Base-by-base conservation (phyloP, 805 yeast genomes). In the Hanseniaspora clermontiae region DNA sequence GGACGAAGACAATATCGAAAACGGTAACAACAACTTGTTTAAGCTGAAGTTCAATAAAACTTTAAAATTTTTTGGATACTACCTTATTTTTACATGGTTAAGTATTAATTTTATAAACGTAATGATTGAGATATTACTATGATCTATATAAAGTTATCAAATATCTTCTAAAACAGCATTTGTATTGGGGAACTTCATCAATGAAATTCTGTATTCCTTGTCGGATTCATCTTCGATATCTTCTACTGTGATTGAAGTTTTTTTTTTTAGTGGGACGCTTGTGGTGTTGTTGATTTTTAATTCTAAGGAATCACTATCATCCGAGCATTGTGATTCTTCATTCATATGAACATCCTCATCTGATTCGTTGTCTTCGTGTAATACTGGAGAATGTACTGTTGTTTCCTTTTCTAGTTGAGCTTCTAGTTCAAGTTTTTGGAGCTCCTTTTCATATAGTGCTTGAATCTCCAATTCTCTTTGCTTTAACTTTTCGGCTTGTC, bases 161-260 rank as follows among this genome's bases (percentile, higher is more conserved):
- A 60, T 53, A 55, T 64, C 70, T 52, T 68, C 71, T 20, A 68
- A 59, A 20, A 68, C 61, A 0, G 70, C 62, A 14, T 60, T 58
- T 1, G 66, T 64, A 11, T 53, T 60, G 7, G 70, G 68, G 9
- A 65, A 59, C 15, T 60, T 60, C 49, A 54, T 45, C 14, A 66
- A 52, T 4, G 66, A 63, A 31, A 58, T 58, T 34, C 61, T 61
- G 59, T 64, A 69, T 39, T 71, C 62, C 24, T 58, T 57, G 6
- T 61, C 50, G 39, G 68, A 70, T 52, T 62, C 71, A 55, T 69
- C 72, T 40, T 67, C 70, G 5, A 69, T 65, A 17, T 68, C 70
- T 54, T 67, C 71, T 14, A 69, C 58, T 1, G 62, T 57, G 11
- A 65, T 64, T 7, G 67, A 57, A 17, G 49, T 51, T 24, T 39